A percentile compares a stretch with the other conserved stretches of the same genome.
Evolutionary conservation across 1,284 basidiomycete species (phyloP).

Genomic region (Ceratobasidium sp.): DNA sequence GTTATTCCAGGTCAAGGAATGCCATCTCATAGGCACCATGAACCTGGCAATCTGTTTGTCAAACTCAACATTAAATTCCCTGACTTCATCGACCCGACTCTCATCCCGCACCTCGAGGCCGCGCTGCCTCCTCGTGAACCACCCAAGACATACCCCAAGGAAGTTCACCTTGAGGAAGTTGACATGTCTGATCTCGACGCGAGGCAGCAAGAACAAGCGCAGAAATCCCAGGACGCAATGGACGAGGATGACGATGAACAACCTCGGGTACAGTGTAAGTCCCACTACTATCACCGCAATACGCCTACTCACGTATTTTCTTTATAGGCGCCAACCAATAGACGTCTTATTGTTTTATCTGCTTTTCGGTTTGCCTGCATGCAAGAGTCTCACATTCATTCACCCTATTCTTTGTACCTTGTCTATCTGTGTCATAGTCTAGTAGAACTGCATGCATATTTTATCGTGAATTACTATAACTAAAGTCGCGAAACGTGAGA

Average conservation of each 20-base stretch:
- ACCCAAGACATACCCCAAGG: constrained; percentile 71
- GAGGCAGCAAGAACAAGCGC: constrained; percentile 63
- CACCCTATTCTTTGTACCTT: constrained; percentile 32
- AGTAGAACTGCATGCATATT: constrained; percentile 42
- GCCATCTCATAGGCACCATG: constrained; percentile 98
- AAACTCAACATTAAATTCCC: constrained; percentile 91
- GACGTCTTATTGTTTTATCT: constrained; percentile 21
- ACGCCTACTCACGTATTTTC: neutral
- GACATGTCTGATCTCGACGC: constrained; percentile 82
- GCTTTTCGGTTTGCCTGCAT: constrained; percentile 30
- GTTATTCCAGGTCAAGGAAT: constrained; percentile 94
- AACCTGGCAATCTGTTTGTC: constrained; percentile 92
- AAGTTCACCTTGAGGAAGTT: constrained; percentile 81
- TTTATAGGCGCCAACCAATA: constrained; percentile 38
- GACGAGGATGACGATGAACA: constrained; percentile 79
- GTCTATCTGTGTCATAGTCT: constrained; percentile 38
- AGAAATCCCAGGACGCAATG: constrained; percentile 68
- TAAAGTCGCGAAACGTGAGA: neutral
- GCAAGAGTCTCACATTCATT: constrained; percentile 30
- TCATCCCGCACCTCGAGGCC: constrained; percentile 78
- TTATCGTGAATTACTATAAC: constrained; percentile 41
- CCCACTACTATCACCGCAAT: constrained; percentile 50
- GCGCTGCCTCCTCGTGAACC: constrained; percentile 83
- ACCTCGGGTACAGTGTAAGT: constrained; percentile 76
- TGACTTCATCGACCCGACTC: constrained; percentile 71